Percentiles rank a stretch among this genome's conserved stretches.
Evolutionary conservation across 1,139 yeast species (phyloP).

Genomic region (Citeromyces siamensis): DNA sequence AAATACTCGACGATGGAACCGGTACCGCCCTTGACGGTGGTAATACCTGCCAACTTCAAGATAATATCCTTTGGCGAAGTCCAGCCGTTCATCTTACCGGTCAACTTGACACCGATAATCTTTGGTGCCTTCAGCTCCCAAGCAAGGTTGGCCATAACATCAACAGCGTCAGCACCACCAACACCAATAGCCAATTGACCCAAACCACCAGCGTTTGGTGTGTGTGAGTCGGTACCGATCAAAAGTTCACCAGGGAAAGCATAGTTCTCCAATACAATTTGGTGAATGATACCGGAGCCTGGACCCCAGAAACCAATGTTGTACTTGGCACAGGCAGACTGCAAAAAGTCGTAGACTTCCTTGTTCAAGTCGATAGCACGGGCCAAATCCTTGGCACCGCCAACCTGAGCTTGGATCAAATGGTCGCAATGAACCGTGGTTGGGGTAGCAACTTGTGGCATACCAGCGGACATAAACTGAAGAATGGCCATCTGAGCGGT

Average conservation of each 20-base stretch:
- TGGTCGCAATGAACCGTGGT: constrained; percentile 99
- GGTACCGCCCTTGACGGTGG: constrained; percentile 96
- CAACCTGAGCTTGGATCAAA: constrained; percentile 94
- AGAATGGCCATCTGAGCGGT: constrained; percentile 99
- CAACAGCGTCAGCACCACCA: constrained; percentile 99
- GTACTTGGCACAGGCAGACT: constrained; percentile 92
- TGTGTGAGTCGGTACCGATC: constrained; percentile 96
- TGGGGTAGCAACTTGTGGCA: constrained; percentile 92
- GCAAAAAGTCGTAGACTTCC: constrained; percentile 94
- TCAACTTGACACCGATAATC: constrained; percentile 80
- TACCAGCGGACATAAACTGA: constrained; percentile 96
- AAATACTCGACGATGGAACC: constrained; percentile 92
- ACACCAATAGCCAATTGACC: constrained; percentile 98
- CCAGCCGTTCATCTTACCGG: constrained; percentile 86
- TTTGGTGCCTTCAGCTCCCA: constrained; percentile 99
- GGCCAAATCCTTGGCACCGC: constrained; percentile 85
- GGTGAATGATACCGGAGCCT: constrained; percentile 98
- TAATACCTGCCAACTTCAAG: constrained; percentile 75
- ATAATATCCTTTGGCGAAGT: constrained; percentile 93
- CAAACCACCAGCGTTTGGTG: constrained; percentile 96
- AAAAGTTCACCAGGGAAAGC: constrained; percentile 92
- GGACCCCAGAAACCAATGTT: constrained; percentile 99
- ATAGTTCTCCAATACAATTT: constrained; percentile 90
- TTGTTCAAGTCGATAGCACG: constrained; percentile 90
- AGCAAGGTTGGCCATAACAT: constrained; percentile 93